Evolutionary conservation across 148 eudicot genomes (phyloP).

Genomic region (Oxyria digyna): DNA sequence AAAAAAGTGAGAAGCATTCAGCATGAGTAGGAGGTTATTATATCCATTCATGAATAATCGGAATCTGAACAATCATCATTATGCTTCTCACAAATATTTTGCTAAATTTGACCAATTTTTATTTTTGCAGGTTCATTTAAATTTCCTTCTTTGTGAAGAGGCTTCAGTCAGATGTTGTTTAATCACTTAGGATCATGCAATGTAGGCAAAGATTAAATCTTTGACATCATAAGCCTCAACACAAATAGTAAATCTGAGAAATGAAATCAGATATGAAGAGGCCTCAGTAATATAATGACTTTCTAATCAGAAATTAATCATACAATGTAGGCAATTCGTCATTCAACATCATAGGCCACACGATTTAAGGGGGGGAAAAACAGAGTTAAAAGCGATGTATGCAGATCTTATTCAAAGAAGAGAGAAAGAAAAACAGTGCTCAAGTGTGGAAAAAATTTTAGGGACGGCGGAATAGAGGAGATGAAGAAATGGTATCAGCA

Average conservation of each 20-base stretch:
- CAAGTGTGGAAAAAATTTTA: neutral
- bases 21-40: too few relatives aligned
- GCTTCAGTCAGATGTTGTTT: neutral
- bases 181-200: neutral
- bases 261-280: neutral
- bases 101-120: too few relatives aligned
- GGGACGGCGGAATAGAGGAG: neutral
- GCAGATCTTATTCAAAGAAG: neutral
- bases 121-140: too few relatives aligned
- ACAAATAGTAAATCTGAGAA: neutral
- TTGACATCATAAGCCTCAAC: neutral
- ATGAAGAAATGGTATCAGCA: neutral
- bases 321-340: conserved; percentile 5
- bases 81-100: too few relatives aligned
- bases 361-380: neutral
- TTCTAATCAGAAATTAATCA: conserved; percentile 2
- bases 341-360: conserved; percentile 2
- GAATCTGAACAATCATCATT: too few relatives aligned
- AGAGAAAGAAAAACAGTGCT: neutral
- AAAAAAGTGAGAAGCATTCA: too few relatives aligned
- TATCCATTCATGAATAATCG: too few relatives aligned
- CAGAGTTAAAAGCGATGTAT: neutral
- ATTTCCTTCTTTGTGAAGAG: neutral
- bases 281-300: neutral
- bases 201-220: neutral